Evolutionary conservation across 148 eudicot species (phyloP).

Genomic region (Camellia japonica): DNA sequence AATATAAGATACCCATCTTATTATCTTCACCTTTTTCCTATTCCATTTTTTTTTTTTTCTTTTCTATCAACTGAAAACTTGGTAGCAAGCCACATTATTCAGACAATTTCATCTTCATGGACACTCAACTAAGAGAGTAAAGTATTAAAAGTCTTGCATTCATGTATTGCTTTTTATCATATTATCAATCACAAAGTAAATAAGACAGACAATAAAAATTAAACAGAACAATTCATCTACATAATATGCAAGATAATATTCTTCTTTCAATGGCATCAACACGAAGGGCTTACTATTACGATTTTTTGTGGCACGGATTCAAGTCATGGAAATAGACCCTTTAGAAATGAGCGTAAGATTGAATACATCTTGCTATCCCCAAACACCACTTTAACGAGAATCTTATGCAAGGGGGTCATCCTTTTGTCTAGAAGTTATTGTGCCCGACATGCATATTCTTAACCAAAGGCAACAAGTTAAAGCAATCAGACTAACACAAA

Average conservation of each 20-base stretch:
- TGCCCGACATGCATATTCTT: neutral
- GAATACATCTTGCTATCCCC: too few relatives aligned
- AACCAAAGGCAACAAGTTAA: neutral
- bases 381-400: too few relatives aligned
- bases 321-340: too few relatives aligned
- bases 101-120: too few relatives aligned
- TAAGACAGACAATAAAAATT: neutral
- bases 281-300: neutral
- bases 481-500: neutral
- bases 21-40: too few relatives aligned
- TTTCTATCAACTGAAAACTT: too few relatives aligned
- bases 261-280: neutral
- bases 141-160: neutral
- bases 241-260: neutral
- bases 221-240: neutral
- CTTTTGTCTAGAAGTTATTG: neutral
- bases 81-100: too few relatives aligned
- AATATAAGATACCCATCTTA: too few relatives aligned
- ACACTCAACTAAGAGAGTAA: neutral
- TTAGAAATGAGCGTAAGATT: too few relatives aligned
- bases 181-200: neutral
- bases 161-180: neutral
- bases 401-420: too few relatives aligned
- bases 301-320: too few relatives aligned
- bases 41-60: too few relatives aligned